Evolutionary conservation across 2,329 filamentous ascomycete genomes (phyloP).

Genomic region (Monilinia fructigena): DNA sequence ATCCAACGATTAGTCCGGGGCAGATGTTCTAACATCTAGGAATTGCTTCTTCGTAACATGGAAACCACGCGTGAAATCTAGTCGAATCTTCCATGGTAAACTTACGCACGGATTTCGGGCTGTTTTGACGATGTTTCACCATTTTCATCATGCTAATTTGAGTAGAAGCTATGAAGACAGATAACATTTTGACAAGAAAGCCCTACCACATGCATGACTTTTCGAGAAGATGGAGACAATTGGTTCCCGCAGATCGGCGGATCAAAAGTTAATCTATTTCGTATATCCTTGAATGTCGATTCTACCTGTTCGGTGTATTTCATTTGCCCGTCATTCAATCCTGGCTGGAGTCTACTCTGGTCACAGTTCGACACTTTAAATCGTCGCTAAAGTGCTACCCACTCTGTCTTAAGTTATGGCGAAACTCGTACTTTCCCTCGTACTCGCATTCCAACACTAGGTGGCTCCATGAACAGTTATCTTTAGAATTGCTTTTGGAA

Average conservation of each 20-base stretch:
- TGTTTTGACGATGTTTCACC: conserved; percentile 6
- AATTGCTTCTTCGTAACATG: background rate
- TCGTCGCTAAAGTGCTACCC: background rate
- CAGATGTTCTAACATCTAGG: background rate
- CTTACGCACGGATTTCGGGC: background rate
- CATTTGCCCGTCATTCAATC: background rate
- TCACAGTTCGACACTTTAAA: background rate
- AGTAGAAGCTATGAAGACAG: background rate
- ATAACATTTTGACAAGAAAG: background rate
- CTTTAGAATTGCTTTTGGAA: background rate
- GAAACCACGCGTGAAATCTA: background rate
- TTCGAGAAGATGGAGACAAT: background rate
- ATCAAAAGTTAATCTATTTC: background rate
- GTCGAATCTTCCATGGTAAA: background rate
- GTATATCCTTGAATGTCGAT: background rate
- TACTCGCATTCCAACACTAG: background rate
- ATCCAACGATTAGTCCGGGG: background rate
- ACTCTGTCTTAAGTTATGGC: background rate
- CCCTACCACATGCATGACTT: background rate
- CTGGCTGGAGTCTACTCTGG: too few relatives aligned
- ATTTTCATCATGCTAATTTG: background rate
- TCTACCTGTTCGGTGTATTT: background rate
- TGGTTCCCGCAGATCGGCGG: background rate
- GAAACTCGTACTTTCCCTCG: background rate
- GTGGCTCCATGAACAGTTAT: background rate